phyloP scores from a whole-genome alignment of 2,329 filamentous ascomycete species.

The Fusarium azukiicola region DNA sequence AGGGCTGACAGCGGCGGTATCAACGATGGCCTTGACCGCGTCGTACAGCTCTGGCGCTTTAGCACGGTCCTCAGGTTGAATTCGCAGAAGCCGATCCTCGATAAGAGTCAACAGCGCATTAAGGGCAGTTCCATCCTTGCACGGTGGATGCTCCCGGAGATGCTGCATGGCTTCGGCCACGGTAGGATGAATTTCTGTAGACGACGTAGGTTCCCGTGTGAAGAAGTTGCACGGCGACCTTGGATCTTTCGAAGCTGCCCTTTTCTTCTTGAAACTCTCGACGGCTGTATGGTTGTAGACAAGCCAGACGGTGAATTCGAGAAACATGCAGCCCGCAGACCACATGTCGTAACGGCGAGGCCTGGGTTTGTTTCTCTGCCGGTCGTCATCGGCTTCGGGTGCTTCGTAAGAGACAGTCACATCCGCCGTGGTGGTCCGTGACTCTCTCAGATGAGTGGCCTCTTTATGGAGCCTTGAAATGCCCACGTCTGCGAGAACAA shows the following conservation, averaged over 20 bases:
- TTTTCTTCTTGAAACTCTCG: constrained; percentile 4
- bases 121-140: neutral
- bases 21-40: neutral
- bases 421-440: constrained; percentile 27
- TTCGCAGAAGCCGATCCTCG: neutral
- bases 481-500: constrained; percentile 45
- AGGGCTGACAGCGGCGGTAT: neutral
- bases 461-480: constrained; percentile 37
- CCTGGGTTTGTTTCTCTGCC: constrained; percentile 9
- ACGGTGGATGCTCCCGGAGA: neutral
- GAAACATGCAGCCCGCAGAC: constrained; percentile 44
- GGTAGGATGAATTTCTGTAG: neutral
- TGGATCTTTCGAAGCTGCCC: neutral
- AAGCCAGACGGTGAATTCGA: constrained; percentile 44
- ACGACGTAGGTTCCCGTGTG: neutral
- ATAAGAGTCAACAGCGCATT: neutral
- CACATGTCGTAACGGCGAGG: constrained; percentile 41
- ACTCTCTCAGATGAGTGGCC: constrained; percentile 30
- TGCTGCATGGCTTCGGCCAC: neutral
- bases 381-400: constrained; percentile 32
- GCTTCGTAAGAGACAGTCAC: constrained; percentile 41
- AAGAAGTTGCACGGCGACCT: neutral
- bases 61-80: neutral
- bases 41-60: neutral
- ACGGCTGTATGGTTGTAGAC: constrained; percentile 22